Conservation (phyloP, 2,329 filamentous ascomycete species). For the Aspergillus novofumigatus region DNA sequence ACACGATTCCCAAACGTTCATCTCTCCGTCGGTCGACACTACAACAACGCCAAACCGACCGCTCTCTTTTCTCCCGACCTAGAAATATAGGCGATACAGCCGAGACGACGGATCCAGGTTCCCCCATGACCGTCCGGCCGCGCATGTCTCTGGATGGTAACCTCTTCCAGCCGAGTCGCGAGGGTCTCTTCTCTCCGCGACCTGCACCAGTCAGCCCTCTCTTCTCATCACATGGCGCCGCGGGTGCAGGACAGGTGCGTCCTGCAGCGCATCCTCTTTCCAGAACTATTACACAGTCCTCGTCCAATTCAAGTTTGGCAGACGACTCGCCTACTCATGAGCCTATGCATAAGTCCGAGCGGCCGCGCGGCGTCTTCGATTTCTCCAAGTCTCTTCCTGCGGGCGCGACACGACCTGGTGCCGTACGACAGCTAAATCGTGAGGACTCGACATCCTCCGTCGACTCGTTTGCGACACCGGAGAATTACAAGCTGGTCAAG, state of each 20-base stretch:
- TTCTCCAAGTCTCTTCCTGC: conserved; percentile 75
- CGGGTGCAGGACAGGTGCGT: conserved; percentile 36
- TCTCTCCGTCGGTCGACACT: conserved; percentile 82
- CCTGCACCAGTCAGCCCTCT: conserved; percentile 50
- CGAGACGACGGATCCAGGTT: conserved; percentile 54
- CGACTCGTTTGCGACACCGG: conserved; percentile 66
- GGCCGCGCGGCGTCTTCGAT: conserved; percentile 49
- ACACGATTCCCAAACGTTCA: conserved; percentile 62
- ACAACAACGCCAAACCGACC: conserved; percentile 73
- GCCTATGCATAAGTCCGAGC: conserved; percentile 52
- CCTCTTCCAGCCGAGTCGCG: conserved; percentile 57
- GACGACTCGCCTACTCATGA: conserved; percentile 69
- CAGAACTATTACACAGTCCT: conserved; percentile 79
- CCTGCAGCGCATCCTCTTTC: conserved; percentile 72
- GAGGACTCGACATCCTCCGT: conserved; percentile 47
- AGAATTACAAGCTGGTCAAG: conserved; percentile 70
- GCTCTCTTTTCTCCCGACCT: conserved; percentile 50
- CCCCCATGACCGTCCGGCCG: conserved; percentile 57
- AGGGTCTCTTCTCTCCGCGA: conserved; percentile 62
- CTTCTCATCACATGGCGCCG: conserved; percentile 27
- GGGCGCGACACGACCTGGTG: conserved; percentile 54
- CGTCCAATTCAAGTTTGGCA: conserved; percentile 70
- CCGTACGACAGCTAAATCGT: conserved; percentile 41
- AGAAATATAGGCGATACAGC: conserved; percentile 28
- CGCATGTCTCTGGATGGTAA: conserved; percentile 78